phyloP scores from a whole-genome alignment of 1,284 basidiomycete species.

The Fomitopsis schrenkii region DNA sequence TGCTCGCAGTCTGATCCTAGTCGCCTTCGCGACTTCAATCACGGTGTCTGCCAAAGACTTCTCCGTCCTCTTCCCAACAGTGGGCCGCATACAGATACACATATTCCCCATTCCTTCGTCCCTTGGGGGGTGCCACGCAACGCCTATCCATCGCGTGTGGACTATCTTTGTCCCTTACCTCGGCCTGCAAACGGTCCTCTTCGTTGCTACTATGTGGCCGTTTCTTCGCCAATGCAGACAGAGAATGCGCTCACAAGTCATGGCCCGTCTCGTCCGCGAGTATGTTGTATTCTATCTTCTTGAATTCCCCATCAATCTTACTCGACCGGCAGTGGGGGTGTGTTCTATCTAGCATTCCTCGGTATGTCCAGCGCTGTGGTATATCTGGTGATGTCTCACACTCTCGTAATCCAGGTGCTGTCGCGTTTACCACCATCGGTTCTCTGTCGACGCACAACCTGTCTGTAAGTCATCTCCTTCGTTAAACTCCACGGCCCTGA shows the following conservation, averaged over 20 bases:
- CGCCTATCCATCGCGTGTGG: slow-evolving; percentile 17
- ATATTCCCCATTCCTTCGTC: slow-evolving; percentile 8
- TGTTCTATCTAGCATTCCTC: neutral
- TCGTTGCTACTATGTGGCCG: slow-evolving; percentile 17
- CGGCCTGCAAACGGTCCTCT: slow-evolving; percentile 21
- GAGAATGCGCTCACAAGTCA: slow-evolving; percentile 13
- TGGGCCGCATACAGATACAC: slow-evolving; percentile 1
- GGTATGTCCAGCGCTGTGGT: neutral
- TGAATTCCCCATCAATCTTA: too few relatives aligned
- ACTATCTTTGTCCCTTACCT: slow-evolving; percentile 19
- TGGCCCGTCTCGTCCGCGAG: slow-evolving; percentile 22
- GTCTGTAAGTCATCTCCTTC: slow-evolving; percentile 4
- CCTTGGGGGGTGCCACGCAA: slow-evolving; percentile 17
- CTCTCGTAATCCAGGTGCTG: neutral
- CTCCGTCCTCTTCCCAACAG: slow-evolving; percentile 12
- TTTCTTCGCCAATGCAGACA: slow-evolving; percentile 5
- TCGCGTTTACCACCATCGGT: slow-evolving; percentile 17
- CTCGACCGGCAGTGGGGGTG: neutral
- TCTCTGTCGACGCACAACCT: slow-evolving; percentile 6
- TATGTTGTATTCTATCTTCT: slow-evolving; percentile 6
- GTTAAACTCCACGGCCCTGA: neutral
- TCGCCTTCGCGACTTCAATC: slow-evolving; percentile 10
- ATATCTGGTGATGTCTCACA: neutral
- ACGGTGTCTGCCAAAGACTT: slow-evolving; percentile 8
- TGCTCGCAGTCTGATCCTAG: slow-evolving; percentile 12